These are phyloP conservation scores for Phytopythium ostracodes DNA, from an alignment of 352 stramenopile species.

Conservation along the genomic window DNA sequence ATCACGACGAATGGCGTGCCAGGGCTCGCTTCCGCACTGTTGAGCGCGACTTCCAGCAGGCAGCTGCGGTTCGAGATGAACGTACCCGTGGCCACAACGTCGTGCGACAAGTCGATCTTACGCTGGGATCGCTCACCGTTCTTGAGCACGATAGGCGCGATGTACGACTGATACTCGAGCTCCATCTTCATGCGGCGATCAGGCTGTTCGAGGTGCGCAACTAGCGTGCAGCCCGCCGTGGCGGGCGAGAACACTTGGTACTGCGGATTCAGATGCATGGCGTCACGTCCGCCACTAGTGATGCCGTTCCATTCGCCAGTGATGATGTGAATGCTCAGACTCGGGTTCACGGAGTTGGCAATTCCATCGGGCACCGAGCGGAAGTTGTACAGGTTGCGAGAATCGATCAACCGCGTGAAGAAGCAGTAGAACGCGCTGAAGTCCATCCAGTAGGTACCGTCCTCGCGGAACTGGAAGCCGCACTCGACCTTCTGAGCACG, in stretches of 20 bases:
- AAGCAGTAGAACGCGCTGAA: constrained; percentile 77
- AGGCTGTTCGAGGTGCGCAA: constrained; percentile 69
- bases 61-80: constrained; percentile 86
- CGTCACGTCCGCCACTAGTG: constrained; percentile 69
- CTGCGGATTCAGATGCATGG: constrained; percentile 85
- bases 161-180: constrained; percentile 70
- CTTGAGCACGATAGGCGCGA: constrained; percentile 75
- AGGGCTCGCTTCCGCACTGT: constrained; percentile 18
- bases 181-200: constrained; percentile 72
- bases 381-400: constrained; percentile 84
- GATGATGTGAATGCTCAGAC: constrained; percentile 67
- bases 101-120: constrained; percentile 79
- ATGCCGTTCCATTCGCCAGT: constrained; percentile 78
- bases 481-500: constrained; percentile 69
- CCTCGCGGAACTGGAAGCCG: constrained; percentile 78
- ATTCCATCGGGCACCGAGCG: constrained; percentile 53
- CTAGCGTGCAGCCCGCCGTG: constrained; percentile 41
- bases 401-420: constrained; percentile 74
- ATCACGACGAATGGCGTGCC: constrained; percentile 60
- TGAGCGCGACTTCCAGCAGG: constrained; percentile 48
- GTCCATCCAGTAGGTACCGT: constrained; percentile 82
- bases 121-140: constrained; percentile 57
- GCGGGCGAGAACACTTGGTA: constrained; percentile 74
- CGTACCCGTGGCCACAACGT: constrained; percentile 75
- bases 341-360: constrained; percentile 52